These are phyloP conservation scores for Candida khao-thaluensis DNA, from an alignment of 805 yeast genomes.

Conservation along the genomic window DNA sequence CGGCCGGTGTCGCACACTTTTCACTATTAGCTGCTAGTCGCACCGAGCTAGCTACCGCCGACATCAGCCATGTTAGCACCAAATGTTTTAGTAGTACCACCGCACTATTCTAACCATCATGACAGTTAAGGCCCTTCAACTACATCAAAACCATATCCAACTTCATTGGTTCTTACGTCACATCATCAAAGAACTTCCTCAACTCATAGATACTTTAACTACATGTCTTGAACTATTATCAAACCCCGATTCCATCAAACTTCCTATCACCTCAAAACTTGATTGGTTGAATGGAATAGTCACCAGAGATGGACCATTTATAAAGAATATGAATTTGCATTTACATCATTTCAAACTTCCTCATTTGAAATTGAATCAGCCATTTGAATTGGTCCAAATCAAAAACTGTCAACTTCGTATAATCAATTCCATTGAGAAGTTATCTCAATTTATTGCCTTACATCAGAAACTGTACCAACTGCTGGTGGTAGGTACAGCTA, in stretches of 20 bases:
- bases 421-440: slow-evolving; percentile 32
- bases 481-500: no score
- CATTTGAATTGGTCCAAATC: slow-evolving; percentile 8
- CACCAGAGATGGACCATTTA: slow-evolving; percentile 52
- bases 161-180: slow-evolving; percentile 30
- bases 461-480: slow-evolving; percentile 10
- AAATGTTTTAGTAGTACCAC: no score
- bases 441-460: slow-evolving; percentile 14
- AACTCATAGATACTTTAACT: slow-evolving; percentile 36
- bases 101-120: no score
- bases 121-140: slow-evolving; percentile 12
- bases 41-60: no score
- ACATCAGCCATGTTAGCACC: no score
- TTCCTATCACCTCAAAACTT: slow-evolving; percentile 58
- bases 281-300: slow-evolving; percentile 59
- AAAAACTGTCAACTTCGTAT: slow-evolving; percentile 21
- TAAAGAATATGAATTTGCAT: slow-evolving; percentile 44
- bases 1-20: not conserved
- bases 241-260: slow-evolving; percentile 33
- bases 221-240: slow-evolving; percentile 35
- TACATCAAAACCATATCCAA: slow-evolving; percentile 23
- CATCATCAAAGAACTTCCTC: slow-evolving; percentile 30
- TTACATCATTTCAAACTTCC: slow-evolving; percentile 39
- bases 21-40: no score
- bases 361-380: slow-evolving; percentile 1